These are phyloP conservation scores for Neocatenulostroma microsporum DNA, from an alignment of 2,329 filamentous ascomycete species.

Conservation along the genomic window DNA sequence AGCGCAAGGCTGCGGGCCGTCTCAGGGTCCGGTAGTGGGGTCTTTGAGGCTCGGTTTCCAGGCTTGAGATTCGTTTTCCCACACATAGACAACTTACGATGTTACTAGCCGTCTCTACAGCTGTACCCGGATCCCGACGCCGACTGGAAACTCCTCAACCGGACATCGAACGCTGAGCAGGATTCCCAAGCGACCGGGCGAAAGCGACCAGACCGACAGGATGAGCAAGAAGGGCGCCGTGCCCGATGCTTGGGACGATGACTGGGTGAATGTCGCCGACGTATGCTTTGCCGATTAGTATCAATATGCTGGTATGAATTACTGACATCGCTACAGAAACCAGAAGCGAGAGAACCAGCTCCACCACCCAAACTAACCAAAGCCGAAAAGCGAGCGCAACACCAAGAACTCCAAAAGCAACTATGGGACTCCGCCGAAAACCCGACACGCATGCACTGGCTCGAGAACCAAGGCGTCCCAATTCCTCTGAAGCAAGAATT, in stretches of 20 bases:
- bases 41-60: too few relatives aligned
- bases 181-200: too few relatives aligned
- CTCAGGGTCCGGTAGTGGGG: too few relatives aligned
- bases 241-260: conserved; percentile 82
- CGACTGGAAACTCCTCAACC: too few relatives aligned
- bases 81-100: too few relatives aligned
- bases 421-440: conserved; percentile 88
- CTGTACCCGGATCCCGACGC: too few relatives aligned
- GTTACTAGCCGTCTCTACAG: too few relatives aligned
- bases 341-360: conserved; percentile 30
- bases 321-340: conserved; percentile 27
- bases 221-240: conserved; percentile 43
- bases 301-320: background rate
- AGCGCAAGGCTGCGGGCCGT: too few relatives aligned
- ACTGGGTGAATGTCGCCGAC: conserved; percentile 79
- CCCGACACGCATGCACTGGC: conserved; percentile 65
- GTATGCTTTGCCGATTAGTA: too few relatives aligned
- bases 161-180: too few relatives aligned
- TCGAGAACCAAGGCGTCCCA: conserved; percentile 55
- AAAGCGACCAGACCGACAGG: conserved; percentile 3
- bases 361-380: conserved; percentile 53
- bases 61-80: too few relatives aligned
- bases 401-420: conserved; percentile 74
- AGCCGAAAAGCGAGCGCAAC: conserved; percentile 68
- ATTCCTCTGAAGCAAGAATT: conserved; percentile 62